These are phyloP conservation scores for Pseudocercospora eumusae DNA, from an alignment of 2,329 filamentous ascomycete genomes.

Conservation along the genomic window DNA sequence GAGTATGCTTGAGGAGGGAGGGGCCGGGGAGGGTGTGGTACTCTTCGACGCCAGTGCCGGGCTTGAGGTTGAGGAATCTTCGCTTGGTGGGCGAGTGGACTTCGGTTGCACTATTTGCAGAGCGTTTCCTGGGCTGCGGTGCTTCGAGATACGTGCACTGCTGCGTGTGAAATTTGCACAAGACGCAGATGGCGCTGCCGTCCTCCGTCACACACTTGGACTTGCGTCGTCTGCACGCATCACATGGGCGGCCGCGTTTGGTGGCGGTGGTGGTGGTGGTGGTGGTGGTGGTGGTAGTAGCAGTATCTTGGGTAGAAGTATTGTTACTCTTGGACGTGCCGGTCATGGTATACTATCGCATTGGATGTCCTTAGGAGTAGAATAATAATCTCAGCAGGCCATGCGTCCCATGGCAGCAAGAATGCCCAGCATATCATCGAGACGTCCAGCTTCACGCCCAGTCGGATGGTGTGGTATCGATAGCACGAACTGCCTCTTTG, in stretches of 20 bases:
- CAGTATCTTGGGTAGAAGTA: too few species aligned
- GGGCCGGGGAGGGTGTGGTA: constrained; percentile 70
- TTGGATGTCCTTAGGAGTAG: too few species aligned
- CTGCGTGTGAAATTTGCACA: constrained; percentile 58
- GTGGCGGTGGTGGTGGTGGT: too few species aligned
- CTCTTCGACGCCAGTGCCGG: constrained; percentile 58
- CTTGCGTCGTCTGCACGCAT: constrained; percentile 31
- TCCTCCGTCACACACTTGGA: constrained; percentile 34
- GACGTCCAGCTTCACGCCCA: not conserved
- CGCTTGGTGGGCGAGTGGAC: constrained; percentile 21
- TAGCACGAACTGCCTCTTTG: not conserved
- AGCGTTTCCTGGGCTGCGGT: constrained; percentile 28
- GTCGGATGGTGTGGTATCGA: not conserved
- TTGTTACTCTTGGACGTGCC: constrained; percentile 17
- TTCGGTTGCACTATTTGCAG: constrained; percentile 12
- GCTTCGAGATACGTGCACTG: constrained; percentile 70
- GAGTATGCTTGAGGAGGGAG: constrained; percentile 65
- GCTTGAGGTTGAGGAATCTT: constrained; percentile 20
- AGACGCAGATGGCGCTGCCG: constrained; percentile 29
- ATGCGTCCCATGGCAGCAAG: not conserved
- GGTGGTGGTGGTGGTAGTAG: too few species aligned
- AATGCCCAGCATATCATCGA: not conserved
- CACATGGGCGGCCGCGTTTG: constrained; percentile 25
- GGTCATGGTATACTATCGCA: constrained; percentile 2
- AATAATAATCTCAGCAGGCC: not conserved